These are phyloP conservation scores for Asclepias syriaca DNA, from an alignment of 257 asterid species.

Conservation along the genomic window DNA sequence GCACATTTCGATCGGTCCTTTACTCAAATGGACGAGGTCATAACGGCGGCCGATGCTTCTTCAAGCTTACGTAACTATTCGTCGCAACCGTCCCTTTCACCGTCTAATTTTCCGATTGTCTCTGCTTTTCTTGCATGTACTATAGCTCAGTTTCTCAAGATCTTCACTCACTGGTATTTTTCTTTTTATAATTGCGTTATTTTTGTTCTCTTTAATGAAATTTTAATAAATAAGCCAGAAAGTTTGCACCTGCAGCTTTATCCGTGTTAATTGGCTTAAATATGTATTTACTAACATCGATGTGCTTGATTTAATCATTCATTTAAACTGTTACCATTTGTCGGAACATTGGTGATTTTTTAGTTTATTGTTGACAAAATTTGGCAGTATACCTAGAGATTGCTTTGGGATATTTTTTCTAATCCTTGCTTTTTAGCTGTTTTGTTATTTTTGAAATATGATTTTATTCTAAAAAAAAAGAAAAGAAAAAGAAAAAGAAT, in stretches of 20 bases:
- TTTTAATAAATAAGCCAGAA: neutral
- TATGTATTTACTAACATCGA: neutral
- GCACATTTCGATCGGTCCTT: neutral
- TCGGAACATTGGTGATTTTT: neutral
- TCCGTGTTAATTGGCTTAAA: neutral
- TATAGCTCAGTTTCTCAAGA: slow-evolving; percentile 89
- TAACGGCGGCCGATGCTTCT: slow-evolving; percentile 66
- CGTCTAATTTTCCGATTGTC: slow-evolving; percentile 63
- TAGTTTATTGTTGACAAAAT: neutral
- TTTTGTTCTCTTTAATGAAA: neutral
- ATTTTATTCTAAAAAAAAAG: no score
- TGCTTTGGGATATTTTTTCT: neutral
- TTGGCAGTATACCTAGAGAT: neutral
- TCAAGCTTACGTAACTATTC: slow-evolving; percentile 51
- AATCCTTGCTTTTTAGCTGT: neutral
- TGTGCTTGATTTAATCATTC: neutral
- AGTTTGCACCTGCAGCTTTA: neutral
- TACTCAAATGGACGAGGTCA: slow-evolving; percentile 37
- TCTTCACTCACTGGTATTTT: slow-evolving; percentile 75
- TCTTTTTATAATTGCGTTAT: neutral
- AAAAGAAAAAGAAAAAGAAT: neutral
- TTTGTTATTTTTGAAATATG: neutral
- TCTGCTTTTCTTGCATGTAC: slow-evolving; percentile 86
- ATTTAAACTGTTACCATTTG: neutral
- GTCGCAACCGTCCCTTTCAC: slow-evolving; percentile 35